Conservation (phyloP, 208 protist genomes). For the Angomonas deanei region DNA sequence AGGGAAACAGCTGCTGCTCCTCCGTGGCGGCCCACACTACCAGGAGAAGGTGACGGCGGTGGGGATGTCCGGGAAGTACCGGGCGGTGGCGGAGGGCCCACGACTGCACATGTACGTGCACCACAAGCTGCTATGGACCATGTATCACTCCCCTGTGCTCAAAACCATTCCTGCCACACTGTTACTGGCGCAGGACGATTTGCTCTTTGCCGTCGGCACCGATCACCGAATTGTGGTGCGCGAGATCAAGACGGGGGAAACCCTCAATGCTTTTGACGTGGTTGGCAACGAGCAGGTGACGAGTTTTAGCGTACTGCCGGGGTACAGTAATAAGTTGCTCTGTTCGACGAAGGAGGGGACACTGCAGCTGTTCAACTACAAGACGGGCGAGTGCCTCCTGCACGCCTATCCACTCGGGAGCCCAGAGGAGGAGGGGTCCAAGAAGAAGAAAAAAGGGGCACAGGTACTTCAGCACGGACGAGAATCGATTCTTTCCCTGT, state of each 20-base stretch:
- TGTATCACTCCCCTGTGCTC: slow-evolving; percentile 41
- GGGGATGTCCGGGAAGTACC: slow-evolving; percentile 77
- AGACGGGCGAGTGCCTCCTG: slow-evolving; percentile 69
- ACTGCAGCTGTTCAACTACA: slow-evolving; percentile 87
- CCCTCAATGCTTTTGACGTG: slow-evolving; percentile 62
- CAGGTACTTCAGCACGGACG: background rate
- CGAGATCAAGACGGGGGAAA: slow-evolving; percentile 48
- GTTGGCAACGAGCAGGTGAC: slow-evolving; percentile 55
- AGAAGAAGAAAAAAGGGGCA: background rate
- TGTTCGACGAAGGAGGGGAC: slow-evolving; percentile 66
- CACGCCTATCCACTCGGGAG: slow-evolving; percentile 10
- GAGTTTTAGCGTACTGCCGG: slow-evolving; percentile 33
- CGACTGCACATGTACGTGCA: slow-evolving; percentile 71
- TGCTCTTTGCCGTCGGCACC: slow-evolving; percentile 69
- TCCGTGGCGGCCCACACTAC: slow-evolving; percentile 77
- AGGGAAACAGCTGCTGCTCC: slow-evolving; percentile 71
- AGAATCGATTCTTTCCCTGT: slow-evolving; percentile 43
- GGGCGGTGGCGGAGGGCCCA: slow-evolving; percentile 67
- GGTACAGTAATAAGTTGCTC: slow-evolving; percentile 87
- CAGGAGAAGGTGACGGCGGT: slow-evolving; percentile 48
- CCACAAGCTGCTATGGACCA: slow-evolving; percentile 78
- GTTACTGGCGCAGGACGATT: slow-evolving; percentile 70
- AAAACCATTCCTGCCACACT: slow-evolving; percentile 30
- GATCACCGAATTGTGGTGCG: slow-evolving; percentile 75
- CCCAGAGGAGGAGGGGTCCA: background rate